phyloP scores from a whole-genome alignment of 2,329 filamentous ascomycete genomes.

The Fusarium ramigenum region DNA sequence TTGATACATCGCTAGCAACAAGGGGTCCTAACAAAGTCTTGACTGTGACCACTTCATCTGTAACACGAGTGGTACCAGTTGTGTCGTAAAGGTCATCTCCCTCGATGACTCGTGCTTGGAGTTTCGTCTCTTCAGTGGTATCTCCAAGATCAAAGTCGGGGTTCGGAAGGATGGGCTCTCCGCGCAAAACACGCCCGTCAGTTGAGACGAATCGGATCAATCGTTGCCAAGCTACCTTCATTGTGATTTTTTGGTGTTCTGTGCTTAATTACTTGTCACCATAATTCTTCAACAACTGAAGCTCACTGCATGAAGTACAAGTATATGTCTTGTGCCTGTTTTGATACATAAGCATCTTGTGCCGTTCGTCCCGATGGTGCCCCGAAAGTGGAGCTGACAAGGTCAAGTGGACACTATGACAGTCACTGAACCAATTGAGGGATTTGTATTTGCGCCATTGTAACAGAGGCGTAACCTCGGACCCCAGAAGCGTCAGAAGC shows the following conservation, averaged over 20 bases:
- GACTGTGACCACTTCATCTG: constrained; percentile 63
- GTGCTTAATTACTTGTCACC: background rate
- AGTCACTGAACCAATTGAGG: background rate
- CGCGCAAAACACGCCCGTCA: constrained; percentile 59
- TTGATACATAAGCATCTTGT: background rate
- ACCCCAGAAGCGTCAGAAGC: background rate
- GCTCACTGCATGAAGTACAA: background rate
- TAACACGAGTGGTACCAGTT: constrained; percentile 57
- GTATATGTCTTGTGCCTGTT: background rate
- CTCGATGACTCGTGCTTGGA: constrained; percentile 62
- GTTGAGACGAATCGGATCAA: constrained; percentile 64
- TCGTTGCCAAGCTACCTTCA: constrained; percentile 57
- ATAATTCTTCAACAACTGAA: fast-evolving
- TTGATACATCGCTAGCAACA: constrained; percentile 60
- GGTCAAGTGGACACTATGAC: background rate
- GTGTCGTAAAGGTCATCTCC: constrained; percentile 61
- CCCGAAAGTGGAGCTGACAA: background rate
- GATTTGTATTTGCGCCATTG: background rate
- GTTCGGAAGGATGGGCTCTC: constrained; percentile 60
- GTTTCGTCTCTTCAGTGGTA: constrained; percentile 55
- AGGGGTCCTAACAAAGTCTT: constrained; percentile 64
- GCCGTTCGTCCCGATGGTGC: background rate
- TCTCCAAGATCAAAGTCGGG: constrained; percentile 56
- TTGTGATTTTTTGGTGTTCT: constrained; percentile 2
- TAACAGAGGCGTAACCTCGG: background rate